A percentile compares a stretch with the other conserved stretches of the same genome.
Evolutionary conservation across 2,329 filamentous ascomycete species (phyloP).

Genomic region (Aspergillus sp.): DNA sequence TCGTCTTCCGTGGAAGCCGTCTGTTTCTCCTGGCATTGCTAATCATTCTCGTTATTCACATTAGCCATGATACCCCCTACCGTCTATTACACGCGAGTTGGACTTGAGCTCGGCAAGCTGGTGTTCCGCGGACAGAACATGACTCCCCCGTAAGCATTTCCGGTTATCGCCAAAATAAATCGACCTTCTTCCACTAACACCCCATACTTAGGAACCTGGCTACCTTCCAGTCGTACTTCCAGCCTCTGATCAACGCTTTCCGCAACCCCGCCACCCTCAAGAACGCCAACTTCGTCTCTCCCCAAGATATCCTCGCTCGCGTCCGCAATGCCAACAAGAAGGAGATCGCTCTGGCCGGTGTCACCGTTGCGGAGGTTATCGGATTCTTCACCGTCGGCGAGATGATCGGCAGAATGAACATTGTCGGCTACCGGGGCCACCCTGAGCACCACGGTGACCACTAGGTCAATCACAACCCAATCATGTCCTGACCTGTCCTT

Average conservation of each 20-base stretch:
- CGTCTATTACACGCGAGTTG: slow-evolving; percentile 89
- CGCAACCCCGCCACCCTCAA: slow-evolving; percentile 67
- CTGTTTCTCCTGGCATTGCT: slow-evolving; percentile 15
- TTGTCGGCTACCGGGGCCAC: slow-evolving; percentile 86
- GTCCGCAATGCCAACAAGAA: slow-evolving; percentile 69
- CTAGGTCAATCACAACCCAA: slow-evolving; percentile 27
- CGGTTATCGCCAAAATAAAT: slow-evolving; percentile 1
- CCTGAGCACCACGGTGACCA: slow-evolving; percentile 47
- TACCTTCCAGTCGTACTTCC: slow-evolving; percentile 85
- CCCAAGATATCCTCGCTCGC: slow-evolving; percentile 54
- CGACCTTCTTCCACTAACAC: slow-evolving; percentile 16
- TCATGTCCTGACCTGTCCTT: slow-evolving; percentile 26
- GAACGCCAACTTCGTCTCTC: slow-evolving; percentile 55
- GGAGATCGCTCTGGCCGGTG: slow-evolving; percentile 70
- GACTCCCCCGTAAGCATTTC: slow-evolving; percentile 79
- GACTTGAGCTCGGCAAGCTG: slow-evolving; percentile 81
- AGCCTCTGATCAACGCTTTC: slow-evolving; percentile 68
- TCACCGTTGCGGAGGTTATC: slow-evolving; percentile 80
- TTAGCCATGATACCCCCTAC: slow-evolving; percentile 81
- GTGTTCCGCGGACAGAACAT: slow-evolving; percentile 88
- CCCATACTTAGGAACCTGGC: slow-evolving; percentile 61
- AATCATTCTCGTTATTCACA: slow-evolving; percentile 18
- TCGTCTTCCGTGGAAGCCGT: not conserved
- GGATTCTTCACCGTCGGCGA: slow-evolving; percentile 98
- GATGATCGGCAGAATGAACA: slow-evolving; percentile 93